Conservation (phyloP, 148 eudicot genomes). For the Talinum fruticosum region DNA sequence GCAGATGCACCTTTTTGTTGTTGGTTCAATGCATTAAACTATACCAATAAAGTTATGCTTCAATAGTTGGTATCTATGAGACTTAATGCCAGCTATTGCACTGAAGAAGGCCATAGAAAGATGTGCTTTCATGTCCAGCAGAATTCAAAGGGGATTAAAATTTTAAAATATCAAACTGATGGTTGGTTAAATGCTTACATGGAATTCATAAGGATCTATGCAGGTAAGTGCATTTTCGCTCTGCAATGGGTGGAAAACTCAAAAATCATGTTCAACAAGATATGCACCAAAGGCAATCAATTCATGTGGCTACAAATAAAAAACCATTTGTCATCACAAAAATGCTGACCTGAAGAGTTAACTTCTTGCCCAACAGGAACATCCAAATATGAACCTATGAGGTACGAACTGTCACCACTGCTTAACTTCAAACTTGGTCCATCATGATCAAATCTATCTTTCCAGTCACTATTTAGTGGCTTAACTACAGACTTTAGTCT, state of each 20-base stretch:
- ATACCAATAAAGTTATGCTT: background rate
- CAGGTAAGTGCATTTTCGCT: background rate
- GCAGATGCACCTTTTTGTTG: background rate
- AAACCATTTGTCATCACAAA: background rate
- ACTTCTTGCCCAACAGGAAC: constrained; percentile 96
- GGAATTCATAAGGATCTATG: constrained; percentile 1
- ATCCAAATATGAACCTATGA: constrained; percentile 87
- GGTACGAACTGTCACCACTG: constrained; percentile 58
- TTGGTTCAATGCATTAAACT: background rate
- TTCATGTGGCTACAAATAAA: constrained; percentile 11
- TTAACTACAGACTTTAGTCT: constrained; percentile 83
- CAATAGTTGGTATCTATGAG: background rate
- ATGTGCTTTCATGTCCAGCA: background rate
- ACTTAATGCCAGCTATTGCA: background rate
- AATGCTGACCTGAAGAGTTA: constrained; percentile 60
- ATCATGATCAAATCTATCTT: constrained; percentile 72
- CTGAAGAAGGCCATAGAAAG: background rate
- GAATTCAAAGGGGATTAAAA: background rate
- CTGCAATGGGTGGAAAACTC: background rate
- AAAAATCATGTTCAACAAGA: background rate
- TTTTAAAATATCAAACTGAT: too few relatives aligned
- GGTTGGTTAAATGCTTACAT: background rate
- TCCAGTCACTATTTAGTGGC: constrained; percentile 55
- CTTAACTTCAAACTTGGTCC: constrained; percentile 51
- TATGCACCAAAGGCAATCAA: constrained; percentile 4